Conservation (phyloP, 495 filamentous ascomycete species). For the Aspergillus saccharolyticus region DNA sequence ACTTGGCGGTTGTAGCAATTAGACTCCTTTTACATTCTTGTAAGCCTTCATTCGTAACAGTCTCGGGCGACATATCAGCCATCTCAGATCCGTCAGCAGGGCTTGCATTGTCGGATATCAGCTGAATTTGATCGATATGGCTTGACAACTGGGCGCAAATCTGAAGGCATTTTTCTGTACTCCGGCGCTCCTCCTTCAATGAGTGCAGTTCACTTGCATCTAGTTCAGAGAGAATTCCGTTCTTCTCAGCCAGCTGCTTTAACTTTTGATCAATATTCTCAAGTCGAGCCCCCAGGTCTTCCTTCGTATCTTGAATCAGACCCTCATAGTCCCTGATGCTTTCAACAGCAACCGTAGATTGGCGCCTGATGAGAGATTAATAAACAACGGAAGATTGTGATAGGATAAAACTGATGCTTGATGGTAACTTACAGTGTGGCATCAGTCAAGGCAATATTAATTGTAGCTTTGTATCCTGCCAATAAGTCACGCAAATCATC, state of each 20-base stretch:
- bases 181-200: conserved; percentile 35
- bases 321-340: conserved; percentile 29
- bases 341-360: conserved; percentile 24
- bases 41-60: conserved; percentile 29
- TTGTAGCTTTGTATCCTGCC: conserved; percentile 38
- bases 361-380: conserved; percentile 18
- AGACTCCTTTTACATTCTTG: conserved; percentile 38
- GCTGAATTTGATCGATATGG: conserved; percentile 33
- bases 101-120: conserved; percentile 7
- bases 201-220: conserved; percentile 27
- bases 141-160: conserved; percentile 36
- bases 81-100: conserved; percentile 11
- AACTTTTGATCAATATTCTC: conserved; percentile 34
- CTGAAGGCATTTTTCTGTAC: conserved; percentile 39
- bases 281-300: conserved; percentile 35
- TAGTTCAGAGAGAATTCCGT: conserved; percentile 10
- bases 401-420: background rate
- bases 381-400: conserved; percentile 3
- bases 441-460: conserved; percentile 35
- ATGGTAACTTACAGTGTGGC: conserved; percentile 32
- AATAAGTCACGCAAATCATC: conserved; percentile 28
- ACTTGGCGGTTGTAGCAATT: conserved; percentile 21
- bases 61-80: conserved; percentile 22
- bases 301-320: conserved; percentile 32
- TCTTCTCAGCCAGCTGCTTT: conserved; percentile 16